A percentile compares a stretch with the other conserved stretches of the same genome.
Conservation (phyloP, 2,329 filamentous ascomycete genomes). For the Aspergillus udagawae region DNA sequence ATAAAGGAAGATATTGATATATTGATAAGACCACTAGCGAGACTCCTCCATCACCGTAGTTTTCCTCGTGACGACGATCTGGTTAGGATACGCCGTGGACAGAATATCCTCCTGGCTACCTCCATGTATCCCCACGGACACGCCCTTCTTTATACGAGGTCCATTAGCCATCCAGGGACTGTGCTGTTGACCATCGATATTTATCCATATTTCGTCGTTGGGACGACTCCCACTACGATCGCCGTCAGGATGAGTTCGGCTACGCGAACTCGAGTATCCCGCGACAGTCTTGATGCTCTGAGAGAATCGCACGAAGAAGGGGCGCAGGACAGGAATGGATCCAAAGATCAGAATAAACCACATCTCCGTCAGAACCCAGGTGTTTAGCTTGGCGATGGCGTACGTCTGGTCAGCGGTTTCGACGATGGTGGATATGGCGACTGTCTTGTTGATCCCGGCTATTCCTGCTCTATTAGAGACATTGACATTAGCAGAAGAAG, state of each 20-base stretch:
- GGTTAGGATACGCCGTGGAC: not conserved
- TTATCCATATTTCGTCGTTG: not conserved
- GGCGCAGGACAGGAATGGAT: slow-evolving; percentile 15
- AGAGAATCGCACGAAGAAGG: slow-evolving; percentile 12
- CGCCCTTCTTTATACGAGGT: not conserved
- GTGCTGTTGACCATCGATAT: not conserved
- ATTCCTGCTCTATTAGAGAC: slow-evolving; percentile 10
- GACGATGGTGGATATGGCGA: slow-evolving; percentile 14
- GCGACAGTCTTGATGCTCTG: slow-evolving; percentile 15
- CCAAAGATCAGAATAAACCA: slow-evolving; percentile 18
- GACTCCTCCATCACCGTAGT: not conserved
- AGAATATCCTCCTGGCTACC: not conserved
- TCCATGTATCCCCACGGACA: not conserved
- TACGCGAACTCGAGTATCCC: slow-evolving; percentile 1
- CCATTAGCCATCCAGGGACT: not conserved
- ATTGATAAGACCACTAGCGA: no score
- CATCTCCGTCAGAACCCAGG: slow-evolving; percentile 19
- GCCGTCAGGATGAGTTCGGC: not conserved
- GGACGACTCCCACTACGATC: not conserved
- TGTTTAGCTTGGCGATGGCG: slow-evolving; percentile 14
- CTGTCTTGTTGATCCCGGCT: slow-evolving; percentile 15
- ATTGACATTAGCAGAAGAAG: not conserved
- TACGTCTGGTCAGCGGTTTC: slow-evolving; percentile 10
- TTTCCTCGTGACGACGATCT: not conserved
- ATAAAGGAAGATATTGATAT: no score